Conservation (phyloP, 805 yeast genomes). For the Zygosaccharomyces pseudorouxii region DNA sequence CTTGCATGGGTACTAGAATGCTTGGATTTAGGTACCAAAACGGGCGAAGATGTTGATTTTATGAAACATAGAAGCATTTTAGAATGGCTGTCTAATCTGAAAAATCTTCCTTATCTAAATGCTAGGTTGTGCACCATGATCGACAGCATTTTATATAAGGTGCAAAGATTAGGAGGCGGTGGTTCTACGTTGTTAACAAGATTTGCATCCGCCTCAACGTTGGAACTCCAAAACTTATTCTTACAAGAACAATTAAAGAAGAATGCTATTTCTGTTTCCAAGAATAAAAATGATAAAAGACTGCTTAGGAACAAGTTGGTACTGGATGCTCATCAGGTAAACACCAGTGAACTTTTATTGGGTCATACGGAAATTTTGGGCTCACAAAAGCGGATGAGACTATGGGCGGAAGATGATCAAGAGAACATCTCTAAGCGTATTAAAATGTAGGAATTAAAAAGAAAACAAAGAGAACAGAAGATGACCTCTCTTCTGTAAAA, state of each 20-base stretch:
- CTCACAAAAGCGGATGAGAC: slow-evolving; percentile 51
- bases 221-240: slow-evolving; percentile 32
- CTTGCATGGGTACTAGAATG: slow-evolving; percentile 60
- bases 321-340: slow-evolving; percentile 43
- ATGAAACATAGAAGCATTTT: slow-evolving; percentile 52
- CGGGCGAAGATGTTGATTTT: slow-evolving; percentile 48
- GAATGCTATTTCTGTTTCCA: slow-evolving; percentile 4
- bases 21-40: slow-evolving; percentile 45
- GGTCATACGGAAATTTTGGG: slow-evolving; percentile 32
- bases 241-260: slow-evolving; percentile 13
- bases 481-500: slow-evolving; percentile 1
- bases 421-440: slow-evolving; percentile 44
- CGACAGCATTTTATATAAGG: slow-evolving; percentile 40
- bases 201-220: slow-evolving; percentile 42
- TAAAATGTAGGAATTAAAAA: slow-evolving; percentile 6
- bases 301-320: slow-evolving; percentile 33
- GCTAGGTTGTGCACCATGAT: slow-evolving; percentile 40
- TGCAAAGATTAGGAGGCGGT: slow-evolving; percentile 54
- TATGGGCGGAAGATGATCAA: slow-evolving; percentile 57
- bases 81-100: slow-evolving; percentile 61
- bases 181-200: slow-evolving; percentile 55
- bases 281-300: slow-evolving; percentile 18
- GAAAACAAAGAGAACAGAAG: not conserved
- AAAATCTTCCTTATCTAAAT: slow-evolving; percentile 47
- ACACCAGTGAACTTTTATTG: slow-evolving; percentile 28